Percentiles rank a stretch among this genome's conserved stretches.
phyloP scores from a whole-genome alignment of 1,139 yeast species.

The Scheffersomyces parashehatae region DNA sequence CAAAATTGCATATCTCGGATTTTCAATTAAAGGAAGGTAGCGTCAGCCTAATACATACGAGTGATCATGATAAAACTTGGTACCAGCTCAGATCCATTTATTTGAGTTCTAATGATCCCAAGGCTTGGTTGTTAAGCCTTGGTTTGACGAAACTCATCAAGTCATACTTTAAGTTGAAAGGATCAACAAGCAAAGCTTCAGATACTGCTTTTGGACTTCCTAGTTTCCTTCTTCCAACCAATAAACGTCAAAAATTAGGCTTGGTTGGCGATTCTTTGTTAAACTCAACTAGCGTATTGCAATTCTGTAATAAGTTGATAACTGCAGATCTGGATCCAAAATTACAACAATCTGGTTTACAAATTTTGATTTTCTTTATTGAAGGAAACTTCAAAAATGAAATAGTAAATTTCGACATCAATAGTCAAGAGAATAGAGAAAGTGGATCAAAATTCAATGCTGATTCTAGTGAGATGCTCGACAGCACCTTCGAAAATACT shows the following conservation, averaged over 20 bases:
- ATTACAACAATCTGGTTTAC: conserved; percentile 28
- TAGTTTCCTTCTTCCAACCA: not conserved
- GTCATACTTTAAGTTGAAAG: conserved; percentile 25
- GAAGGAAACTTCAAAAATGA: conserved; percentile 11
- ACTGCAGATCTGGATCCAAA: conserved; percentile 14
- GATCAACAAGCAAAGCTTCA: conserved; percentile 2
- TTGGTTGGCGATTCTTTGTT: conserved; percentile 17
- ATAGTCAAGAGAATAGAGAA: not conserved
- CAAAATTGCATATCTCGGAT: conserved; percentile 15
- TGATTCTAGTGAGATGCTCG: not conserved
- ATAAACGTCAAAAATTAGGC: conserved; percentile 23
- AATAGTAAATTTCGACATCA: not conserved
- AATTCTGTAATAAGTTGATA: conserved; percentile 23
- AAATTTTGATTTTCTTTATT: conserved; percentile 25
- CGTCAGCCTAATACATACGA: conserved; percentile 16
- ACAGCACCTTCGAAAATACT: not conserved
- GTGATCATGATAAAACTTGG: conserved; percentile 21
- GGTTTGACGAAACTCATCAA: conserved; percentile 31
- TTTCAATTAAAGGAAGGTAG: conserved; percentile 19
- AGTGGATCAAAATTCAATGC: not conserved
- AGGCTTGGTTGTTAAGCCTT: conserved; percentile 34
- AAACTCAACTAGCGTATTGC: conserved; percentile 15
- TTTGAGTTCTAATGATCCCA: conserved; percentile 18
- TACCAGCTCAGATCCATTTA: conserved; percentile 27
- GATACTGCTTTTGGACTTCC: not conserved